Base-by-base conservation (phyloP, 129 eudicot genomes). In the Artemisia tridentata region DNA sequence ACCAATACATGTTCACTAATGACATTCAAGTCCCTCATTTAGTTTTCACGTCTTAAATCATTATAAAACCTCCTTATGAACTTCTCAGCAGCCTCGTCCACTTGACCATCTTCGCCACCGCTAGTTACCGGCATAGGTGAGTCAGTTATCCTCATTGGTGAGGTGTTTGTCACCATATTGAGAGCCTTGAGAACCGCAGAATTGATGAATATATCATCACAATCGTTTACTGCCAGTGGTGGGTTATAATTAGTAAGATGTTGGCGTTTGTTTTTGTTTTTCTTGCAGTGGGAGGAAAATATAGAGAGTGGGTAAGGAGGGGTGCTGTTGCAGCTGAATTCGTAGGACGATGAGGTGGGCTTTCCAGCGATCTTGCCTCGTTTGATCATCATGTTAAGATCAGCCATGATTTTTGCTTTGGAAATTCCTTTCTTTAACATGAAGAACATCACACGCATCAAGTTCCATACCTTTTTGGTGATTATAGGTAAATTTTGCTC, bases 251-350 rank as follows among this genome's bases (percentile, higher is more conserved):
- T 75, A 54, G 65, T 3, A 74, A 15, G n/a, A 15, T 17, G 47
- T 25, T 25, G 65, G 38, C 10, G 52, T 25, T 69, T 52, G 52
- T 68, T 77, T 50, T 77, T 56, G 78, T 76, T 83, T 71, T 80
- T 77, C 38, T 80, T 82, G 53, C n/a, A n/a, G n/a, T 73, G 72
- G 57, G 78, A 72, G 29, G 81, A 84, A 41, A 83, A 81, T 25
- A 69, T 71, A 74, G 73, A 82, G 25, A 47, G 76, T 0, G 74
- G 72, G 69, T 71, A 69, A 56, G 73, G 76, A 4, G 96, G 91
- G 65, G 78, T 88, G 82, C 65, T 76, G 11, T 82, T 82, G 72
- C 90, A 84, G 67, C 83, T 88, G 80, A 88, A 88, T 7, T 66
- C 71, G 2, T 51, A 62, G 72, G 71, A 47, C n/a, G 21, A 50